Percentiles rank a stretch among this genome's conserved stretches.
Evolutionary conservation across 2,329 filamentous ascomycete species (phyloP).

Genomic region (Cercospora berteroae): DNA sequence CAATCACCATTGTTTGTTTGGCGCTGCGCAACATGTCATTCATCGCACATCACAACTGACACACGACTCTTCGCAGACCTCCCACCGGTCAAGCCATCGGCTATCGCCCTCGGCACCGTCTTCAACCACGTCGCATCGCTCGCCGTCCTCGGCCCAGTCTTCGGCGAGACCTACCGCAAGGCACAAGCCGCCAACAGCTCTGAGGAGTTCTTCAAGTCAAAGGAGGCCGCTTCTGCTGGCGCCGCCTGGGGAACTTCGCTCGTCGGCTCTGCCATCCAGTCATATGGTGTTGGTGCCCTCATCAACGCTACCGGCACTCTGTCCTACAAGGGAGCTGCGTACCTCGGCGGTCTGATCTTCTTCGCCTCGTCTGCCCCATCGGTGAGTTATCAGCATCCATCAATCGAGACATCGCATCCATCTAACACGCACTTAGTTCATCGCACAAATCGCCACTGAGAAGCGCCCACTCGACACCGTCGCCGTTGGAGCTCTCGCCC

Average conservation of each 20-base stretch:
- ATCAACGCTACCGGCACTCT: conserved; percentile 89
- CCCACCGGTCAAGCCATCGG: conserved; percentile 91
- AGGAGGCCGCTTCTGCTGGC: conserved; percentile 84
- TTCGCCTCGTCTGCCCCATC: conserved; percentile 82
- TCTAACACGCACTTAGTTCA: conserved; percentile 59
- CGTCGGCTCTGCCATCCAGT: conserved; percentile 72
- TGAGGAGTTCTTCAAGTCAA: conserved; percentile 93
- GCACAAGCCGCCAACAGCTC: conserved; percentile 89
- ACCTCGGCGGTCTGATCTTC: conserved; percentile 89
- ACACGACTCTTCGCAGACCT: conserved; percentile 51
- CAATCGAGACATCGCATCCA: too few species aligned
- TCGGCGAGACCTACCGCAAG: conserved; percentile 91
- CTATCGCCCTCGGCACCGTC: conserved; percentile 90
- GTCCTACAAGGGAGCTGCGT: conserved; percentile 95
- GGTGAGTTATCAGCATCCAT: conserved; percentile 65
- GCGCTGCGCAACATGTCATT: not conserved
- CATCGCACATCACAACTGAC: conserved; percentile 18
- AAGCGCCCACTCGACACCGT: conserved; percentile 89
- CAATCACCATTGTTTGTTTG: conserved; percentile 6
- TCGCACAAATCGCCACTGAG: conserved; percentile 83
- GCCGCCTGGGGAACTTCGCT: conserved; percentile 88
- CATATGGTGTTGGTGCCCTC: conserved; percentile 47
- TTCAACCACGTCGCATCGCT: conserved; percentile 94
- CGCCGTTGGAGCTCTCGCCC: conserved; percentile 77
- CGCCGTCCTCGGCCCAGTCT: conserved; percentile 81